Base-by-base conservation (phyloP, 2,329 filamentous ascomycete genomes). In the Botrytis byssoidea region DNA sequence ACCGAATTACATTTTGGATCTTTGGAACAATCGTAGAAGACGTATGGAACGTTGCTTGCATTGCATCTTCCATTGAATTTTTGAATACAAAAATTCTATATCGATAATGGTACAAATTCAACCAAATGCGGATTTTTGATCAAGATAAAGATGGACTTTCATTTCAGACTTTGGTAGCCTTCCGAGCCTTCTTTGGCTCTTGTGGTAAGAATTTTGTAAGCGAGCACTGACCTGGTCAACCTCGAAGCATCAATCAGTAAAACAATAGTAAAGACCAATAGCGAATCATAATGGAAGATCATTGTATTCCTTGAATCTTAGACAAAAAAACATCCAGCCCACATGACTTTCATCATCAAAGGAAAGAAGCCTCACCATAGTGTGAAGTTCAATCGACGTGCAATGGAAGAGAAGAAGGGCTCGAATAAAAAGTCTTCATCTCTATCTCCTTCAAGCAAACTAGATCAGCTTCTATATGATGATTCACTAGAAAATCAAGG, bases 261-360 rank as follows among this genome's bases (percentile, higher is more conserved):
- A 71, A 48, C 63, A 73, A 71, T 35, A 42, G 51, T 40, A 59
- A 60, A 40, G 44, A 14, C n/a, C 66, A 57, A 72, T 51, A 66
- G 63, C 73, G 74, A 61, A 70, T 51, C 63, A 66, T 48, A 2
- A 74, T 37, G 14, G 25, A 74, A 59, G 61, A 51, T 70, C 18
- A 29, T 20, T 61, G 59, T 66, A 72, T 48, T 71, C 29, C 32
- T 64, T 29, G 37, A 66, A 65, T 66, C 40, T 57, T 66, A 48
- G 59, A 57, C 57, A 29, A 60, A 72, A n/a, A n/a, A 22, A 14
- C 37, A 69, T 22, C 40, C 40, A 65, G 61, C 73, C 71, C 77
- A 78, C 76, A 81, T 81, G 80, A 78, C 79, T 76, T 79, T 80
- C 73, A 67, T 73, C 61, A 73, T 78, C 78, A 81, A 79, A 79